Base-by-base conservation (phyloP, 2,329 filamentous ascomycete species). In the Arthrobotrys sinensis region DNA sequence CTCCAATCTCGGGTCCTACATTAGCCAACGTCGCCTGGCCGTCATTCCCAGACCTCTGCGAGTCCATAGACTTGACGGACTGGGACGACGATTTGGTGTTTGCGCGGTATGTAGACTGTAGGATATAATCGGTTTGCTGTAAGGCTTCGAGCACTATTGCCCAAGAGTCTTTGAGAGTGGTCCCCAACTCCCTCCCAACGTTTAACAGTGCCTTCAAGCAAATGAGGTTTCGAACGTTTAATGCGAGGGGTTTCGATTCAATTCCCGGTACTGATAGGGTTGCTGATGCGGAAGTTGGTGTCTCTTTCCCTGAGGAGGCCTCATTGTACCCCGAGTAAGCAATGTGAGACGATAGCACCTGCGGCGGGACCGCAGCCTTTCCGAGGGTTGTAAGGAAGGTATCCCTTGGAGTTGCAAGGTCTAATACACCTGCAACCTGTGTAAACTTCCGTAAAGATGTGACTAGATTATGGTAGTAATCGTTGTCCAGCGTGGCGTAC, bases 361-460 rank as follows among this genome's bases (percentile, higher is more conserved):
- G 95, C 0, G 93, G 90, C 2, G 96, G 96, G 1, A 98, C 93
- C 6, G 96, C 94, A 50, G 94, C 91, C 85, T 99, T 99, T 0
- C 93, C 94, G 2, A 99, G 86, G 0, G 95, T 97, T 0, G 96
- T 98, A 38, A 99, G 87, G 82, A 99, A 96, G 0, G 96, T 96
- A 86, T 99, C 96, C 80, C 96, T 88, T 0, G 96, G 94, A 0
- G 95, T 97, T 11, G 88, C 87, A 8, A 98, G 88, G 79, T 94
- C 90, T 7, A 99, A 85, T 55, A 99, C 87, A 4, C 96, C 96
- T 45, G 96, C 93, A 1, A 98, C 95, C 83, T 99, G 96, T 0
- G 96, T 92, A 82, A 99, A 93, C 80, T 96, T 94, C 82, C 99
- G 96, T 81, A 98, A 97, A 0, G 95, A 93, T 80, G 96, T 90